Evolutionary conservation across 2,329 filamentous ascomycete genomes (phyloP).

Genomic region (Nannizziopsis barbatae): DNA sequence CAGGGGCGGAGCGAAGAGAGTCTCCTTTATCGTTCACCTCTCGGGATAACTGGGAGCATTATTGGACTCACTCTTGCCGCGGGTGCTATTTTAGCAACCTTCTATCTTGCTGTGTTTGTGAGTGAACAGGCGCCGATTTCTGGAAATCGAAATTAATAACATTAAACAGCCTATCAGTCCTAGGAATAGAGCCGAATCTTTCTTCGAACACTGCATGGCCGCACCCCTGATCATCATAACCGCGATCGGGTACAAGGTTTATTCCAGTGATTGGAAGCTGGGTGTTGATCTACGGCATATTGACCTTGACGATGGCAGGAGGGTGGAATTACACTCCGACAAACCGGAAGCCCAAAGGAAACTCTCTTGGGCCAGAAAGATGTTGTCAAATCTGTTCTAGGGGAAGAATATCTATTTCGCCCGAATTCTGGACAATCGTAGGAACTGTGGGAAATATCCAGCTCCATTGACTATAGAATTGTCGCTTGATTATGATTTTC

Average conservation of each 20-base stretch:
- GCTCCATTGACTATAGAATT: too few species aligned
- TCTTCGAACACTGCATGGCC: slow-evolving; percentile 38
- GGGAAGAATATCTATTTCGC: too few species aligned
- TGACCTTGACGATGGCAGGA: slow-evolving; percentile 8
- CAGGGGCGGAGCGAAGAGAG: slow-evolving; percentile 51
- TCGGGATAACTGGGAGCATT: slow-evolving; percentile 50
- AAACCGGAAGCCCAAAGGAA: neutral
- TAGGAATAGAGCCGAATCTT: slow-evolving; percentile 31
- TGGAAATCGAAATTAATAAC: neutral
- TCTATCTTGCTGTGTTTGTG: slow-evolving; percentile 37
- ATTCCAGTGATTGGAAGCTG: slow-evolving; percentile 4
- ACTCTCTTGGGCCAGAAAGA: neutral
- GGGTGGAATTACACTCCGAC: neutral
- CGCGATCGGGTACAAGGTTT: slow-evolving; percentile 19
- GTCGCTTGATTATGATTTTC: too few species aligned
- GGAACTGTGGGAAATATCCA: too few species aligned
- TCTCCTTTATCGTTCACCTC: slow-evolving; percentile 49
- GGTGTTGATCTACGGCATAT: slow-evolving; percentile 10
- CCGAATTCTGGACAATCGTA: too few species aligned
- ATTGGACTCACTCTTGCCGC: slow-evolving; percentile 43
- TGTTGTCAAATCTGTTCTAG: neutral
- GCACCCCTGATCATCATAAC: slow-evolving; percentile 31
- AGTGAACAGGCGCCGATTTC: slow-evolving; percentile 20
- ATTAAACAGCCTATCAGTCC: slow-evolving; percentile 46
- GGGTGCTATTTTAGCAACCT: slow-evolving; percentile 24